Evolutionary conservation across 768 basidiomycete genomes (phyloP), one percentile per base, ranked within the genome.

Genomic region (Trametes maxima): DNA sequence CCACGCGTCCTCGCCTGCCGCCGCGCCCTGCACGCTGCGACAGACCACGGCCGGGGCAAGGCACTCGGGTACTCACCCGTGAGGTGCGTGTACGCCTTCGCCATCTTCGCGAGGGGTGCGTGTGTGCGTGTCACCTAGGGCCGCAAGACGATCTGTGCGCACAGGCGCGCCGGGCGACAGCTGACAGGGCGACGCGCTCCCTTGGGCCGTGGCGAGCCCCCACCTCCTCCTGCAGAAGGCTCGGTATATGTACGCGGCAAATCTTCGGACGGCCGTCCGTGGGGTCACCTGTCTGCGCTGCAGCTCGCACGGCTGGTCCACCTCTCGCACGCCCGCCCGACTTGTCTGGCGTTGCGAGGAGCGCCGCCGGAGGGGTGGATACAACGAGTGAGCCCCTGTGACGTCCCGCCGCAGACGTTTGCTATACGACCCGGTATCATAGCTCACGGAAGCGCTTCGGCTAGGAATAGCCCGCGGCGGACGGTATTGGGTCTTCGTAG

Each of bases 31-130:
- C 10, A 45, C 42, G 11, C 42, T n/a, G n/a, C n/a, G 44, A 45
- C 2, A 2, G 14, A n/a, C 39, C 14, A 40, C 5, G 12, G 39
- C 14, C 14, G 19, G 10, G 24, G 25, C 24, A 16, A 28, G 47
- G 40, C 4, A 49, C 25, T 28, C 25, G 21, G 5, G 14, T 28
- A 71, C 72, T 62, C 66, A 78, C 77, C 64, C 13, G 73, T 74
- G 44, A 81, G 72, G 64, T 76, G 73, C 63, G 78, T 75, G 70
- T 76, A 78, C 60, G 71, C 59, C 54, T 71, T 75, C 47, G 33
- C 62, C 62, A 65, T 67, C 22, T 40, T 40, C 42, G 56, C 40
- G 6, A 19, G n/a, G 13, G 17, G n/a, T 21, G 42, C 57, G 12
- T 33, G 52, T 62, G 44, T 24, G 24, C 55, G 47, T 25, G 2